Evolutionary conservation across 2,329 filamentous ascomycete species (phyloP).

Genomic region (Hymenoscyphus fraxineus): DNA sequence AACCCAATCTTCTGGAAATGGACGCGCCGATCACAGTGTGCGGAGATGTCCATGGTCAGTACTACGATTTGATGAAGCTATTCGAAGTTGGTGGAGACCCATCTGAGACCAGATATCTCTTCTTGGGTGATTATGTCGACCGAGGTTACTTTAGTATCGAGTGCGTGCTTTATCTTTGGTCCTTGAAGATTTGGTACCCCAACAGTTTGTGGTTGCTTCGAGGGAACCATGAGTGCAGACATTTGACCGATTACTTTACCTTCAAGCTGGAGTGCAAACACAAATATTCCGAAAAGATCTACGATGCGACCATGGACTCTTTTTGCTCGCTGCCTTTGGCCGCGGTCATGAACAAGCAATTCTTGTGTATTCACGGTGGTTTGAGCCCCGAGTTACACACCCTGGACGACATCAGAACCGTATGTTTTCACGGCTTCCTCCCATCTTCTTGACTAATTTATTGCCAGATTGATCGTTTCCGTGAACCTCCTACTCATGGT

Average conservation of each 20-base stretch:
- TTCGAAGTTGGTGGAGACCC: slow-evolving; percentile 98
- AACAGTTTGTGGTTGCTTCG: slow-evolving; percentile 95
- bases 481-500: slow-evolving; percentile 93
- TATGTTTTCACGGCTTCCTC: slow-evolving; percentile 42
- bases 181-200: slow-evolving; percentile 97
- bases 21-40: slow-evolving; percentile 98
- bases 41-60: slow-evolving; percentile 97
- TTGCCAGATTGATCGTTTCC: slow-evolving; percentile 86
- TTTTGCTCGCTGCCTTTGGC: slow-evolving; percentile 93
- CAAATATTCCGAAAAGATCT: slow-evolving; percentile 95
- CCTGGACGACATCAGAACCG: slow-evolving; percentile 85
- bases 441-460: slow-evolving; percentile 12
- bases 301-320: slow-evolving; percentile 97
- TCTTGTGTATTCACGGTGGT: slow-evolving; percentile 95
- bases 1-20: slow-evolving; percentile 98
- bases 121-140: slow-evolving; percentile 97
- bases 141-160: slow-evolving; percentile 99
- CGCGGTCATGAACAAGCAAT: slow-evolving; percentile 99
- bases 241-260: slow-evolving; percentile 99
- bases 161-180: slow-evolving; percentile 97
- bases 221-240: slow-evolving; percentile 97
- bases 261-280: slow-evolving; percentile 99
- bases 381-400: slow-evolving; percentile 95
- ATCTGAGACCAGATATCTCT: slow-evolving; percentile 92
- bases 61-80: slow-evolving; percentile 99